Evolutionary conservation across 2,329 filamentous ascomycete species (phyloP), one percentile per base, ranked within the genome.

Genomic region (Aspergillus neoniger): DNA sequence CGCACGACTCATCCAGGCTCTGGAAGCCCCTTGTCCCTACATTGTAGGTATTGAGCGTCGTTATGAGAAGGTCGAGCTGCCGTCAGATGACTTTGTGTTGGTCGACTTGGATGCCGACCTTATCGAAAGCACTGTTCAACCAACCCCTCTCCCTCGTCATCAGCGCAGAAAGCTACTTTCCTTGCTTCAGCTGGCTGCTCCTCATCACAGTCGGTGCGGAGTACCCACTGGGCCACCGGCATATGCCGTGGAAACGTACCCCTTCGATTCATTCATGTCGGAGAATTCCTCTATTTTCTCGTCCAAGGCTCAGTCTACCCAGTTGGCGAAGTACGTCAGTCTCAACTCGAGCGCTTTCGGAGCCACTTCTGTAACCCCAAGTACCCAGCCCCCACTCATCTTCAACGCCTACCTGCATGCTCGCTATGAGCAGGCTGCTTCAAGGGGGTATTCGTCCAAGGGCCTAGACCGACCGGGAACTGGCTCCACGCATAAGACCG

Each of bases 11-110:
- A 83, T 99, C 9, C 93, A 95, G 56, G 94, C 92, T 2, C 84
- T 99, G 17, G 95, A 98, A 69, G 94, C 94, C 1, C 94, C 94
- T 2, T 98, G 95, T 69, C 95, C 95, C 0, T 99, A 98, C 70
- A 96, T 99, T 66, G 92, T 98, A 47, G 95, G 95, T 52, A 91
- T 99, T 60, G 95, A 99, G 78, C 86, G 93, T 66, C 87, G 93
- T 59, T 98, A 98, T 73, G 76, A 79, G 57, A 78, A 79, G 59
- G 70, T 78, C 28, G 77, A 79, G 57, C 84, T 98, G 44, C 95
- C 95, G 0, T 92, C 96, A 6, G 95, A 98, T 69, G 95, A 98
- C 72, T 98, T 94, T 74, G 93, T 98, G 17, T 82, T 98, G 15
- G 92, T 98, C 38, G 95, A 99, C 76, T 82, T 99, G 55, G 95